Percentiles rank a stretch among this genome's conserved stretches.
Conservation (phyloP, 371 early-diverging fungal genomes). For the Mortierella sp. region DNA sequence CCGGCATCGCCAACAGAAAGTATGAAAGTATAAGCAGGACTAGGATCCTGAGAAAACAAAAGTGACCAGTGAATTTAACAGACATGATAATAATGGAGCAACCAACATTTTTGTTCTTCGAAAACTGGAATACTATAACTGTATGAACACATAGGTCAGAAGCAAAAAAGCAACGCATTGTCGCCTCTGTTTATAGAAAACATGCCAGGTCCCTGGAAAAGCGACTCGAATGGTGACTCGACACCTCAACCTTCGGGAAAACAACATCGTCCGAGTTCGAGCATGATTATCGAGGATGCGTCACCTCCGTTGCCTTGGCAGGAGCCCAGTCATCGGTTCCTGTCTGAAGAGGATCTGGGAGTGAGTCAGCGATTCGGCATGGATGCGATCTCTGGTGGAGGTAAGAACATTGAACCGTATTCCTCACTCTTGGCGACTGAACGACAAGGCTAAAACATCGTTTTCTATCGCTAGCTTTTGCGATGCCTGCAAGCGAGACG, state of each 20-base stretch:
- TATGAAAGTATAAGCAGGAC: not conserved
- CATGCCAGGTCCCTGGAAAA: conserved; percentile 24
- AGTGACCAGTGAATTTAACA: too few relatives aligned
- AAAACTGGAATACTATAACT: not conserved
- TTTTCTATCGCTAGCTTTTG: conserved; percentile 19
- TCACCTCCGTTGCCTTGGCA: conserved; percentile 41
- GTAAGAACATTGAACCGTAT: too few relatives aligned
- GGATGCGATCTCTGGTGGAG: conserved; percentile 41
- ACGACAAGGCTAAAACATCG: too few relatives aligned
- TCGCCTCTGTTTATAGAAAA: conserved; percentile 15
- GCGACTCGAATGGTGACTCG: conserved; percentile 6
- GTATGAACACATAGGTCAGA: not conserved
- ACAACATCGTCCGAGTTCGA: conserved; percentile 12
- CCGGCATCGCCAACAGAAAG: conserved; percentile 23
- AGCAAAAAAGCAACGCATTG: not conserved
- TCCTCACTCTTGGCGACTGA: too few relatives aligned
- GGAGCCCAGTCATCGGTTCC: conserved; percentile 13
- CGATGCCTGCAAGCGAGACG: conserved; percentile 22
- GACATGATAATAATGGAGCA: too few relatives aligned
- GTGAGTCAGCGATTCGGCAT: conserved; percentile 36
- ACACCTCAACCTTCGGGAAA: not conserved
- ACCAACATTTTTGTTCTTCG: too few relatives aligned
- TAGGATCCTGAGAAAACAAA: not conserved
- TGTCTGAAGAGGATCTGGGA: conserved; percentile 10
- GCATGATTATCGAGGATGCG: conserved; percentile 33